Conservation (phyloP, 805 yeast species). For the Cyberlindnera maritima region DNA sequence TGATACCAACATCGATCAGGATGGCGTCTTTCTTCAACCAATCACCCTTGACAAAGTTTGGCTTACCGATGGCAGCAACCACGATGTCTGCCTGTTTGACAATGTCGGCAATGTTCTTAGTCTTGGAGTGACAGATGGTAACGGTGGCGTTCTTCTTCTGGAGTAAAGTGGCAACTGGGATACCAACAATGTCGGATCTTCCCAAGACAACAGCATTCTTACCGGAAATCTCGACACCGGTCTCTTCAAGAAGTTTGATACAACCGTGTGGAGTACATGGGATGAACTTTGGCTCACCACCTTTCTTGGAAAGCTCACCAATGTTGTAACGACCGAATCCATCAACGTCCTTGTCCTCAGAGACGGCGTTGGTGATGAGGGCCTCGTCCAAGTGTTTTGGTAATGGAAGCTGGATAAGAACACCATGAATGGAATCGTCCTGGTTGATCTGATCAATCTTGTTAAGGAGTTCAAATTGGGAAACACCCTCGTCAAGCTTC, state of each 20-base stretch:
- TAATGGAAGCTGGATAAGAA: constrained; percentile 73
- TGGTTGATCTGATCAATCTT: constrained; percentile 55
- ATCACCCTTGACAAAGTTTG: constrained; percentile 68
- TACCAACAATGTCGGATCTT: constrained; percentile 83
- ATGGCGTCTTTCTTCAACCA: constrained; percentile 69
- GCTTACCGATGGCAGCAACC: constrained; percentile 72
- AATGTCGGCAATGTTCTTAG: constrained; percentile 49
- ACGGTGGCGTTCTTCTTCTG: constrained; percentile 75
- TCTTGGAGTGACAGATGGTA: constrained; percentile 68
- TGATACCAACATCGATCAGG: constrained; percentile 82
- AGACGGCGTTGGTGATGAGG: constrained; percentile 62
- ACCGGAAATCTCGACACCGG: constrained; percentile 57
- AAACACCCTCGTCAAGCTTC: constrained; percentile 52
- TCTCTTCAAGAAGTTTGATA: constrained; percentile 56
- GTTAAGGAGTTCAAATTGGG: constrained; percentile 54
- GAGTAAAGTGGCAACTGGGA: constrained; percentile 71
- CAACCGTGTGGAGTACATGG: constrained; percentile 89
- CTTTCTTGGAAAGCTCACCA: constrained; percentile 73
- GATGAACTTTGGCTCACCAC: constrained; percentile 65
- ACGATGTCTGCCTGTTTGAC: constrained; percentile 70
- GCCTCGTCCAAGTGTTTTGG: constrained; percentile 71
- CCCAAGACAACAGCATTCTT: constrained; percentile 81
- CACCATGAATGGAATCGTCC: constrained; percentile 62
- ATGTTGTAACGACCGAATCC: constrained; percentile 78
- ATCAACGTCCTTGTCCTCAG: constrained; percentile 72